phyloP scores from a whole-genome alignment of 768 basidiomycete species.

The Pisolithus microcarpus region DNA sequence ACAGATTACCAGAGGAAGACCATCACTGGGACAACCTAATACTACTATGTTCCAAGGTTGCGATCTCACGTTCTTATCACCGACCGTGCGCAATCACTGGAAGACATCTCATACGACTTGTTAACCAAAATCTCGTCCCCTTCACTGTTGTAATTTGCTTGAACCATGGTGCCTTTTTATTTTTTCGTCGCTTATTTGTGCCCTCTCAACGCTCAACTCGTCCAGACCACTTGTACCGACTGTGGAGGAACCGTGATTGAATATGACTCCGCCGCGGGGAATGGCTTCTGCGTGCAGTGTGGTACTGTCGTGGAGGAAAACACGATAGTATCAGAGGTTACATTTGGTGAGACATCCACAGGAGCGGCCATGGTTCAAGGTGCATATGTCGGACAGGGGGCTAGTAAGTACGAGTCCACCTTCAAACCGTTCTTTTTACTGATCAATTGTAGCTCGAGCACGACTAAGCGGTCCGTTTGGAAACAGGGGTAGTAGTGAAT shows the following conservation, averaged over 20 bases:
- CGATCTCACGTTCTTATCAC: too few species aligned
- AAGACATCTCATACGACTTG: too few species aligned
- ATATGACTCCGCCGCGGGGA: constrained; percentile 77
- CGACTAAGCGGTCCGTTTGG: constrained; percentile 79
- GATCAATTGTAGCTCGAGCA: constrained; percentile 54
- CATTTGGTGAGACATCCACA: constrained; percentile 87
- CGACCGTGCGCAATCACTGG: too few species aligned
- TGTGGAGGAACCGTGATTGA: constrained; percentile 82
- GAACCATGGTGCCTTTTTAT: constrained; percentile 11
- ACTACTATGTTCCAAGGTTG: too few species aligned
- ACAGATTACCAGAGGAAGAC: too few species aligned
- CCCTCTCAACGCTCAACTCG: background rate
- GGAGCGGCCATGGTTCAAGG: constrained; percentile 97
- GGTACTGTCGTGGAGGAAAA: constrained; percentile 92
- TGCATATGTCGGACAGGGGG: constrained; percentile 82
- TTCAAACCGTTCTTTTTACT: background rate
- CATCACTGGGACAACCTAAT: too few species aligned
- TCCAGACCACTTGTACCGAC: constrained; percentile 59
- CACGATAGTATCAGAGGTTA: constrained; percentile 87
- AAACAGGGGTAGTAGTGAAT: constrained; percentile 71
- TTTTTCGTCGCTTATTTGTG: too few species aligned
- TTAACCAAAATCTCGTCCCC: too few species aligned
- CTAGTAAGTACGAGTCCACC: constrained; percentile 53
- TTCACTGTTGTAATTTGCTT: background rate
- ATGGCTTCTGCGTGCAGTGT: constrained; percentile 79